Evolutionary conservation across 1,139 yeast genomes (phyloP).

Genomic region (Diutina ranongensis): DNA sequence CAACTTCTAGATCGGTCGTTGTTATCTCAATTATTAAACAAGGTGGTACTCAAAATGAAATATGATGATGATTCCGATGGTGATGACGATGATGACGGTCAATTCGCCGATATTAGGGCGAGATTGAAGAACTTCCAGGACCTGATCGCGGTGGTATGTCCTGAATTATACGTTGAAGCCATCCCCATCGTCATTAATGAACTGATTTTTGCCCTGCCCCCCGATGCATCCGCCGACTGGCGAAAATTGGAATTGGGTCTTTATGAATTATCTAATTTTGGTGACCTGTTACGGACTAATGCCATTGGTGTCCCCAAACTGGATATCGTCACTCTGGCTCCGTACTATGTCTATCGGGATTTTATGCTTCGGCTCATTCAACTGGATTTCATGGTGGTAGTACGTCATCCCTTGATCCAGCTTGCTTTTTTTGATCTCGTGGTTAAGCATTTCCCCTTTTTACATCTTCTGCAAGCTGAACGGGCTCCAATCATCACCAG

Average conservation of each 20-base stretch:
- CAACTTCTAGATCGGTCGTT: constrained; percentile 31
- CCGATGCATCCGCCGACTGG: constrained; percentile 32
- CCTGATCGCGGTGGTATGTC: constrained; percentile 64
- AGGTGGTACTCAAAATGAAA: constrained; percentile 67
- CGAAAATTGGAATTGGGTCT: constrained; percentile 77
- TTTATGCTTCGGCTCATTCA: constrained; percentile 56
- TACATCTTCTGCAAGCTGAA: background rate
- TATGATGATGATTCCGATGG: constrained; percentile 70
- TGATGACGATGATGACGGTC: constrained; percentile 41
- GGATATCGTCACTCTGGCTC: constrained; percentile 50
- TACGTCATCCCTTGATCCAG: constrained; percentile 66
- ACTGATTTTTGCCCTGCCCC: constrained; percentile 29
- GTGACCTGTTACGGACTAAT: constrained; percentile 71
- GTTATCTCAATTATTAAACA: constrained; percentile 51
- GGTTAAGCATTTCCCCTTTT: constrained; percentile 42
- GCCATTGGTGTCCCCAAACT: constrained; percentile 55
- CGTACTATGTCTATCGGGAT: constrained; percentile 47
- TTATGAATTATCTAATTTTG: constrained; percentile 64
- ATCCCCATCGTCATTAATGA: constrained; percentile 56
- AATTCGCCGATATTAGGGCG: constrained; percentile 66
- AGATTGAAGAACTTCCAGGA: constrained; percentile 76
- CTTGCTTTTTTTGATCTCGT: constrained; percentile 73
- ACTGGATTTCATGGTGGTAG: constrained; percentile 29
- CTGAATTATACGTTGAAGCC: constrained; percentile 60
- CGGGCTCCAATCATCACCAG: background rate